Evolutionary conservation across 2,329 filamentous ascomycete species (phyloP).

Genomic region (Neofusicoccum parvum): DNA sequence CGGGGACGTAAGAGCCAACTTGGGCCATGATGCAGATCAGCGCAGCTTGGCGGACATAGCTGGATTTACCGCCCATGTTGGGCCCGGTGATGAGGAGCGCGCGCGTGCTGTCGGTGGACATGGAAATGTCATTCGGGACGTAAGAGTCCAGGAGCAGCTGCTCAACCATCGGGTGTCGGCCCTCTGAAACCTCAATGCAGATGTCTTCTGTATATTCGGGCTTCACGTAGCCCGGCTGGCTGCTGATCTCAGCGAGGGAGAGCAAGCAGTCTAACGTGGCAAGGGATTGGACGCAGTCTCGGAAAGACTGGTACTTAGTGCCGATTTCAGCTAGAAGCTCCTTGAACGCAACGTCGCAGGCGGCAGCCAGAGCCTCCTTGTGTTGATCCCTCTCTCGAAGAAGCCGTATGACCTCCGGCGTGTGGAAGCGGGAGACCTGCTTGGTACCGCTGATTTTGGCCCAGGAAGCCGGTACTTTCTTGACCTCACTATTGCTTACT

Average conservation of each 20-base stretch:
- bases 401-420: constrained; percentile 81
- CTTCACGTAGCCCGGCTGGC: constrained; percentile 83
- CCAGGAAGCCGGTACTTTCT: constrained; percentile 91
- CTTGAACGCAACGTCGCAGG: constrained; percentile 82
- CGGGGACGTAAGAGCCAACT: constrained; percentile 91
- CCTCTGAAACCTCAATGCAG: constrained; percentile 70
- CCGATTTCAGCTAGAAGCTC: constrained; percentile 73
- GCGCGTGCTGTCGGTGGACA: constrained; percentile 60
- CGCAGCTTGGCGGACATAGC: constrained; percentile 89
- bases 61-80: constrained; percentile 99
- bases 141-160: constrained; percentile 83
- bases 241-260: constrained; percentile 80
- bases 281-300: constrained; percentile 83
- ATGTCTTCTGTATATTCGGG: constrained; percentile 69
- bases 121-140: constrained; percentile 82
- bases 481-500: constrained; percentile 79
- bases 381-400: constrained; percentile 90
- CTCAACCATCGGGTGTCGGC: constrained; percentile 94
- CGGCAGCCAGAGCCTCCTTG: constrained; percentile 87
- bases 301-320: constrained; percentile 82
- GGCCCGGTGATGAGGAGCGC: constrained; percentile 92
- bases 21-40: constrained; percentile 93
- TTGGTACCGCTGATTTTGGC: constrained; percentile 93
- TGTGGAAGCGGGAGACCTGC: constrained; percentile 88
- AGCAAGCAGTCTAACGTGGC: constrained; percentile 88